Evolutionary conservation across 1,284 basidiomycete species (phyloP).

Genomic region (Rhodotorula glutinis): DNA sequence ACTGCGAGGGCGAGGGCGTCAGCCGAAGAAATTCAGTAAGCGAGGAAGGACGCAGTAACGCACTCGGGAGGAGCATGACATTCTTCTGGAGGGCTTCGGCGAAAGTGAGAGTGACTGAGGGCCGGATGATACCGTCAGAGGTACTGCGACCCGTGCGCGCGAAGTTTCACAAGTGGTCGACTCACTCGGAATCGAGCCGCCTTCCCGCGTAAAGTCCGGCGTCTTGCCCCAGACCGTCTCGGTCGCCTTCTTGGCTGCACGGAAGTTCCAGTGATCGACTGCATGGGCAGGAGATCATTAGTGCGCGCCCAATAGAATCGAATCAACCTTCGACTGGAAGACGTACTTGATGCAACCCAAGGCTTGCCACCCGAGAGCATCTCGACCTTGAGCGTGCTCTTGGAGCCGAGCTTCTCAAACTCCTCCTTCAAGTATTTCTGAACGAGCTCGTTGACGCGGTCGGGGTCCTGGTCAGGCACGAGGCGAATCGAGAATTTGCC

Average conservation of each 20-base stretch:
- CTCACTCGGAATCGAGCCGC: conserved; percentile 52
- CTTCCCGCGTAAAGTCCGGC: conserved; percentile 88
- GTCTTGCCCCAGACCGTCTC: conserved; percentile 74
- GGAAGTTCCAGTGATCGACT: conserved; percentile 87
- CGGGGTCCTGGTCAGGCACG: conserved; percentile 82
- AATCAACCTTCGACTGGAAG: too few species aligned
- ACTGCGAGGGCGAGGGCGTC: conserved; percentile 55
- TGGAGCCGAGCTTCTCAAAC: conserved; percentile 77
- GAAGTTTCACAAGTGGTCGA: too few species aligned
- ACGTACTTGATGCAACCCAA: conserved; percentile 60
- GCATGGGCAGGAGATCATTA: conserved; percentile 13
- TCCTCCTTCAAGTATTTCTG: conserved; percentile 68
- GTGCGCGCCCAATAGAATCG: too few species aligned
- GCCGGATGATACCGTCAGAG: background rate
- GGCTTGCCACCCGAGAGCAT: conserved; percentile 77
- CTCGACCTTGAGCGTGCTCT: conserved; percentile 71
- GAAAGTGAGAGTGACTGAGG: conserved; percentile 72
- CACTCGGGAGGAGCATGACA: conserved; percentile 49
- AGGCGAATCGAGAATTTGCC: conserved; percentile 91
- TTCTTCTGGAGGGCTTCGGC: conserved; percentile 72
- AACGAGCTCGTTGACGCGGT: conserved; percentile 68
- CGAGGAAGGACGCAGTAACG: background rate
- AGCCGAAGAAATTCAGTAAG: background rate
- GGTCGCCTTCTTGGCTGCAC: conserved; percentile 82
- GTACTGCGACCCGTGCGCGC: too few species aligned